Conservation (phyloP, 1,284 basidiomycete species). For the Cronartium quercuum region DNA sequence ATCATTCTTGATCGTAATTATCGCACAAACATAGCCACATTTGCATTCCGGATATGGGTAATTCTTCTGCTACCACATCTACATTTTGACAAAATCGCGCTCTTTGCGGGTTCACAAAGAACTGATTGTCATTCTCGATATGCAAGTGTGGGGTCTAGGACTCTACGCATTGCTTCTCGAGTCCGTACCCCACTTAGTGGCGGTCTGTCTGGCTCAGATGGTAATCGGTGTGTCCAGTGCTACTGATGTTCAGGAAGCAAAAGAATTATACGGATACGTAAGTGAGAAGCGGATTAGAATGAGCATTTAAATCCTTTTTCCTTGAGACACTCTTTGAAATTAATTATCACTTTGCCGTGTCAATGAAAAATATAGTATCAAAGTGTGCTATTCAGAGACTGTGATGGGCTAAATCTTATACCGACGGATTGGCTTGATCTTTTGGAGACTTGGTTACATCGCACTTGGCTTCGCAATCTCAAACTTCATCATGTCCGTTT, state of each 20-base stretch:
- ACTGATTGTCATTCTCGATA: not conserved
- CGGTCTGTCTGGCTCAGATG: slow-evolving; percentile 11
- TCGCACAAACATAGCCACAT: not conserved
- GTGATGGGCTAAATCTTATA: too few species aligned
- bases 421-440: too few species aligned
- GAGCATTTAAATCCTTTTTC: too few species aligned
- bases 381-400: too few species aligned
- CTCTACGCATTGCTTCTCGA: slow-evolving; percentile 25
- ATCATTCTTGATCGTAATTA: not conserved
- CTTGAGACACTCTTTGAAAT: too few species aligned
- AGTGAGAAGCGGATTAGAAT: not conserved
- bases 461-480: too few species aligned
- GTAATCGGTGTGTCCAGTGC: slow-evolving; percentile 2
- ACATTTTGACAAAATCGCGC: not conserved
- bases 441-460: too few species aligned
- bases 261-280: slow-evolving; percentile 5
- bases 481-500: too few species aligned
- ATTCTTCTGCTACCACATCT: not conserved
- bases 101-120: not conserved
- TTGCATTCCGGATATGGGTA: not conserved
- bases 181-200: slow-evolving; percentile 28
- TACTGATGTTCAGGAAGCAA: slow-evolving; percentile 4
- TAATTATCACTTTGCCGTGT: too few species aligned
- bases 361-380: too few species aligned
- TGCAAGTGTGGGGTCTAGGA: slow-evolving; percentile 18